Percentiles rank a stretch among this genome's conserved stretches.
Conservation (phyloP, 495 filamentous ascomycete species). For the Lophiostoma macrostomum region DNA sequence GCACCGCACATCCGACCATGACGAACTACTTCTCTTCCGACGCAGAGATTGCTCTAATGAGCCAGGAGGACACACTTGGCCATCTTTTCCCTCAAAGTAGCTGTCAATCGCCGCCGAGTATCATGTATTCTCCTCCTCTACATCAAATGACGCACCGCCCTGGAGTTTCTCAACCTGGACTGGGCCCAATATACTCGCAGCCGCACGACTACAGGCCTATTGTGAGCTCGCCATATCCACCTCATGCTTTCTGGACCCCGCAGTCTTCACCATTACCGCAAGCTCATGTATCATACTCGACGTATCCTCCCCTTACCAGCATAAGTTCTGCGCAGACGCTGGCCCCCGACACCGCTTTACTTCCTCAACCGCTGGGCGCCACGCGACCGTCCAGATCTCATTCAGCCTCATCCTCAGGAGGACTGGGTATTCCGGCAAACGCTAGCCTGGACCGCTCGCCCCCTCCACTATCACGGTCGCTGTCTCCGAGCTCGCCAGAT, state of each 20-base stretch:
- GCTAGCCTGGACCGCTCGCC: constrained; percentile 5
- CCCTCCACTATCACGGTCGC: constrained; percentile 25
- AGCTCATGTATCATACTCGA: constrained; percentile 10
- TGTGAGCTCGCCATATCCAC: constrained; percentile 23
- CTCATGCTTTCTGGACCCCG: constrained; percentile 25
- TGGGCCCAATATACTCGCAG: constrained; percentile 16
- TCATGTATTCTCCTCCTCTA: constrained; percentile 29
- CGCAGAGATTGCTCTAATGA: constrained; percentile 35
- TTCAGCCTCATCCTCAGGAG: constrained; percentile 22
- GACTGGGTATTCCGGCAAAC: constrained; percentile 15
- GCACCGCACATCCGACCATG: constrained; percentile 20
- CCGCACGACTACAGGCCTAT: constrained; percentile 14
- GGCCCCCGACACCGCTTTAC: constrained; percentile 7
- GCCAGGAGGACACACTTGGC: constrained; percentile 33
- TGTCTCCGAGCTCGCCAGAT: constrained; percentile 38
- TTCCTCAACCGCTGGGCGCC: constrained; percentile 2
- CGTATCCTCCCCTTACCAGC: constrained; percentile 26
- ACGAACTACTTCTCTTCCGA: constrained; percentile 38
- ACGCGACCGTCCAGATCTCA: constrained; percentile 24
- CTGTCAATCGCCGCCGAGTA: constrained; percentile 27
- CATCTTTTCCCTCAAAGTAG: constrained; percentile 32
- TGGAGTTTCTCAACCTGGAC: constrained; percentile 5
- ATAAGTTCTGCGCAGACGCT: constrained; percentile 6
- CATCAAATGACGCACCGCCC: constrained; percentile 22
- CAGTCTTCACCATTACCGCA: constrained; percentile 12